Base-by-base conservation (phyloP, 495 filamentous ascomycete genomes). In the Bathelium albidoporum region DNA sequence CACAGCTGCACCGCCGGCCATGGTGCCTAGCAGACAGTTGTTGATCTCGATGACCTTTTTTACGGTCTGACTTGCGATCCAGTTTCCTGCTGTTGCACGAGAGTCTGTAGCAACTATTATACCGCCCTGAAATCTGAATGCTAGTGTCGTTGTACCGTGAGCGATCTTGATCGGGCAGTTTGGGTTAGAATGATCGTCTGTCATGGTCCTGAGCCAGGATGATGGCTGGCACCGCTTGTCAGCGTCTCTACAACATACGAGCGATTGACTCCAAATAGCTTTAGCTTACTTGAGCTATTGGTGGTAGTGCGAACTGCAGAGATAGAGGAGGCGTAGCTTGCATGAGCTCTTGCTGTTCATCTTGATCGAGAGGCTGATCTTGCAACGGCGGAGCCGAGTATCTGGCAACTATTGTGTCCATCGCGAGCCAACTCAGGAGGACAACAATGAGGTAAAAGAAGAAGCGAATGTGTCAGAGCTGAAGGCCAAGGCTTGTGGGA, bases 11-110 rank as follows among this genome's bases (percentile, higher is more conserved):
- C 95, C 95, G 73, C 94, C 94, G 64, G 94, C 94, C 94, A 98
- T 97, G 65, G 94, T 98, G 52, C 95, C 94, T 68, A 98, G 77
- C 75, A 97, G 83, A 78, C 88, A 81, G 78, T 85, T 84, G 84
- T 86, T 95, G 80, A 90, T 95, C 82, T 86, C 90, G 69, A 98
- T 97, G 59, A 98, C 93, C 80, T 98, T 98, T 87, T 97, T 98
- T 63, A 98, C 94, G 60, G 94, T 98, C 81, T 98, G 94, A 76
- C 87, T 91, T 61, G 94, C 95, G 77, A 98, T 98, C 94, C 94
- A 98, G 81, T 91, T 91, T 68, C 94, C 94, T 32, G 93, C 91
- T 62, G 93, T 93, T 41, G 94, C 94, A 77, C 94, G 83, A 31
- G 94, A 98, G 79, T 98, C 94, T 24, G 94, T 98, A 26, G 91